Percentiles rank a stretch among this genome's conserved stretches.
Conservation (phyloP, 352 stramenopile genomes). For the Globisporangium recalcitrans region DNA sequence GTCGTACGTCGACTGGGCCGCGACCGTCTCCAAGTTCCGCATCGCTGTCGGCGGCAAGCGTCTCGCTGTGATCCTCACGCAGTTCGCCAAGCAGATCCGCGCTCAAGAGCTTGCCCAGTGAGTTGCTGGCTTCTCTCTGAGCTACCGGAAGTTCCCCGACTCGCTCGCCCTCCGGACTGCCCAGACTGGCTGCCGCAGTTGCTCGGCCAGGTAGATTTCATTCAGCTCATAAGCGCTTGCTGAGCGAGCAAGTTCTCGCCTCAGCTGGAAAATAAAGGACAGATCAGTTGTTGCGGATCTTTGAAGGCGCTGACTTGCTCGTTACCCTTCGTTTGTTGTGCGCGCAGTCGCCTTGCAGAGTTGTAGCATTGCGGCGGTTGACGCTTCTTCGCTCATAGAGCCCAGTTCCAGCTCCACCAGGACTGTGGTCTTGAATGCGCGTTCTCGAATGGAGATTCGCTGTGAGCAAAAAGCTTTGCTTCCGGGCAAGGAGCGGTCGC, state of each 20-base stretch:
- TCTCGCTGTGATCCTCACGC: conserved; percentile 49
- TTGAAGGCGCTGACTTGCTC: not conserved
- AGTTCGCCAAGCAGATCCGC: conserved; percentile 47
- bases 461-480: not conserved
- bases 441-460: not conserved
- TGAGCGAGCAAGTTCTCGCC: not conserved
- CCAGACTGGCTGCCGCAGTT: not conserved
- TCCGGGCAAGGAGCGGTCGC: not conserved
- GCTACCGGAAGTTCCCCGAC: not conserved
- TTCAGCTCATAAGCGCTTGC: no score
- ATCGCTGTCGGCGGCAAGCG: conserved; percentile 47
- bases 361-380: no score
- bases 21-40: conserved; percentile 36
- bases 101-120: conserved; percentile 29
- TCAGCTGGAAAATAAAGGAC: not conserved
- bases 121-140: not conserved
- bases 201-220: not conserved
- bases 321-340: not conserved
- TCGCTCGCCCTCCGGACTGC: no score
- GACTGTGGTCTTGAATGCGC: not conserved
- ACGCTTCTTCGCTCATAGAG: not conserved
- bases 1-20: conserved; percentile 30
- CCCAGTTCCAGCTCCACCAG: not conserved
- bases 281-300: not conserved
- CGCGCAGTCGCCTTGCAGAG: not conserved